These are phyloP conservation scores for Pichia occidentalis DNA, from an alignment of 805 yeast genomes.

Conservation along the genomic window DNA sequence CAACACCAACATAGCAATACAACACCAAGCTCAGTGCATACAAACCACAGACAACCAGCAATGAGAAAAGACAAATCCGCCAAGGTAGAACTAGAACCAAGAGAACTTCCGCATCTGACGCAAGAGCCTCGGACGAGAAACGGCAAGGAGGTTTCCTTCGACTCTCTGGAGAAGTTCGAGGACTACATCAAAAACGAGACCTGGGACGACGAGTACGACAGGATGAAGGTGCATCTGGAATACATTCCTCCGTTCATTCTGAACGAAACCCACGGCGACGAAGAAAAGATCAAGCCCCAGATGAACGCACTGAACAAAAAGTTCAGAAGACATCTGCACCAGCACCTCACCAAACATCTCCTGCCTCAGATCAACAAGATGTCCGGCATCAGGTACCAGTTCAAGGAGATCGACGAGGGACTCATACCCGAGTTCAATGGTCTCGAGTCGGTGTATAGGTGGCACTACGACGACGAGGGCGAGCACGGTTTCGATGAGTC, in stretches of 20 bases:
- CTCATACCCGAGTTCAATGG: slow-evolving; percentile 37
- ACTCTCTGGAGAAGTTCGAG: slow-evolving; percentile 56
- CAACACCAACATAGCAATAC: no score
- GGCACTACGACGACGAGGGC: slow-evolving; percentile 56
- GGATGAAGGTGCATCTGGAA: slow-evolving; percentile 55
- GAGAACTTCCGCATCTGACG: slow-evolving; percentile 23
- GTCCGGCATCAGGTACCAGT: slow-evolving; percentile 40
- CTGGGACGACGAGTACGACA: slow-evolving; percentile 67
- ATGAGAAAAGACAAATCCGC: slow-evolving; percentile 22
- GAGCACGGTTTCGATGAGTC: slow-evolving; percentile 46
- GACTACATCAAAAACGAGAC: slow-evolving; percentile 60
- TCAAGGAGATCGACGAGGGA: slow-evolving; percentile 41
- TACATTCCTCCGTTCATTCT: slow-evolving; percentile 70
- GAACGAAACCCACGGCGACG: slow-evolving; percentile 58
- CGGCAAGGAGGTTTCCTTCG: slow-evolving; percentile 37
- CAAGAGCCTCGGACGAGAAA: slow-evolving; percentile 25
- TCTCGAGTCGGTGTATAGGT: slow-evolving; percentile 39
- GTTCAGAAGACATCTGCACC: slow-evolving; percentile 66
- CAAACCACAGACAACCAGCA: neutral
- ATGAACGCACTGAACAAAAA: slow-evolving; percentile 64
- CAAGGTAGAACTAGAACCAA: slow-evolving; percentile 21
- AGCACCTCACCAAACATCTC: slow-evolving; percentile 65
- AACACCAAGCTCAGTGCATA: no score
- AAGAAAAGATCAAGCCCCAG: slow-evolving; percentile 64
- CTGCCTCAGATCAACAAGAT: slow-evolving; percentile 56